Conservation (phyloP, 495 filamentous ascomycete species). For the Penicillium odoratum region DNA sequence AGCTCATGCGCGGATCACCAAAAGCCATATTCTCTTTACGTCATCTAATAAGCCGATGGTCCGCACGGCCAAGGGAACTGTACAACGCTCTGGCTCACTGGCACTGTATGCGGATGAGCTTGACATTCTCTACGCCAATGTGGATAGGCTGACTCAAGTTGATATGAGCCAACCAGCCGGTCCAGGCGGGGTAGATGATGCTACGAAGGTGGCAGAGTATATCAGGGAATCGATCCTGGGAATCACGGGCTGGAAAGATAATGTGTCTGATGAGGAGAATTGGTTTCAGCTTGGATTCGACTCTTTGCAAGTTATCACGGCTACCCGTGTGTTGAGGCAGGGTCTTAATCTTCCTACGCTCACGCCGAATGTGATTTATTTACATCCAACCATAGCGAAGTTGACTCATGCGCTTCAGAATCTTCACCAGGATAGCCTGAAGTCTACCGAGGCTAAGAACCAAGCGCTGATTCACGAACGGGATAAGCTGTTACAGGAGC, state of each 20-base stretch:
- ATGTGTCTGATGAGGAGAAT: conserved; percentile 20
- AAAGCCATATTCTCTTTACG: conserved; percentile 40
- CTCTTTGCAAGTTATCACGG: conserved; percentile 46
- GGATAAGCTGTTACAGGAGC: not conserved
- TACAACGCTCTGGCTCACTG: conserved; percentile 34
- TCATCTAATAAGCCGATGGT: conserved; percentile 14
- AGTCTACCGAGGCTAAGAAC: not conserved
- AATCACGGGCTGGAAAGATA: conserved; percentile 20
- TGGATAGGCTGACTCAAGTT: conserved; percentile 16
- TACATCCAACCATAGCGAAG: conserved; percentile 14
- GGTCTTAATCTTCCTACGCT: conserved; percentile 16
- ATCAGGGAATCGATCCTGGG: conserved; percentile 10
- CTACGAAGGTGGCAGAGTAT: conserved; percentile 9
- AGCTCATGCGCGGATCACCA: conserved; percentile 44
- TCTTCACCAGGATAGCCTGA: not conserved
- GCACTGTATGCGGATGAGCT: conserved; percentile 27
- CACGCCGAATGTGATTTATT: conserved; percentile 18
- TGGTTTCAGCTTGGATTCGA: conserved; percentile 51
- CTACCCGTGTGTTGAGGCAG: conserved; percentile 11
- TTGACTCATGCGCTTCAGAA: conserved; percentile 11
- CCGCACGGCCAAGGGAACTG: conserved; percentile 17
- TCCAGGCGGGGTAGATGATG: conserved; percentile 11
- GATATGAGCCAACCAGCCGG: not conserved
- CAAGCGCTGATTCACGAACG: not conserved
- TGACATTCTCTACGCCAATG: conserved; percentile 26